Evolutionary conservation across 2,329 filamentous ascomycete genomes (phyloP).

Genomic region (Boeremia exigua): DNA sequence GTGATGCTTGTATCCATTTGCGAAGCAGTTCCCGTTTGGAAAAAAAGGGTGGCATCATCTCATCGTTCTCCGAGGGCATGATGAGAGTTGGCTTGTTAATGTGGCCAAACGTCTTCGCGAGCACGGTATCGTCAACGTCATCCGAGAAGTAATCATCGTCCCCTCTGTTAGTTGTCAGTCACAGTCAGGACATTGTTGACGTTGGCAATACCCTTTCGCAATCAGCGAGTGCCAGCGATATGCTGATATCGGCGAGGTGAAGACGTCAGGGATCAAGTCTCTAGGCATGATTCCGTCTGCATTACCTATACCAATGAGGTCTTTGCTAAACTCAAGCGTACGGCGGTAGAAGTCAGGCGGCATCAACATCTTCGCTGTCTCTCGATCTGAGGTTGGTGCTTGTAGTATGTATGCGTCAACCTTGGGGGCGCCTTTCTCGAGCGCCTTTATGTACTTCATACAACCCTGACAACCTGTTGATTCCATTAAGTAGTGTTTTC

Average conservation of each 20-base stretch:
- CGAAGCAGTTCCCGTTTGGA: conserved; percentile 16
- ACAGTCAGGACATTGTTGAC: too few relatives aligned
- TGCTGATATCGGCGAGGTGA: conserved; percentile 21
- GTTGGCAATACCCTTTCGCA: not conserved
- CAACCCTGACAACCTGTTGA: not conserved
- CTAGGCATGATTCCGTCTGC: not conserved
- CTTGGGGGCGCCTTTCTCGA: not conserved
- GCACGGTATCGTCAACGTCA: conserved; percentile 11
- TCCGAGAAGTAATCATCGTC: conserved; percentile 30
- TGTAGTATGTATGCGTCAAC: conserved; percentile 25
- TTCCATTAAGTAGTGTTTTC: not conserved
- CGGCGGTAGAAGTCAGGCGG: conserved; percentile 5
- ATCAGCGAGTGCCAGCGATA: conserved; percentile 28
- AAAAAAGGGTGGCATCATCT: conserved; percentile 21
- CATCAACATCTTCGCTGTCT: conserved; percentile 24
- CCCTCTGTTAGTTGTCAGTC: conserved; percentile 6
- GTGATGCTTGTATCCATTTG: conserved; percentile 1
- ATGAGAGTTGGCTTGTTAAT: conserved; percentile 19
- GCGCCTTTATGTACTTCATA: not conserved
- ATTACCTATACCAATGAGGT: conserved; percentile 5
- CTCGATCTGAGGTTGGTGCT: conserved; percentile 24
- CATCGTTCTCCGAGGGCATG: conserved; percentile 20
- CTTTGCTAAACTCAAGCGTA: conserved; percentile 13
- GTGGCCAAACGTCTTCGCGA: conserved; percentile 8
- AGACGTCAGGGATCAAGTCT: conserved; percentile 15